Evolutionary conservation across 1,284 basidiomycete genomes (phyloP).

Genomic region (Flammula alnicola): DNA sequence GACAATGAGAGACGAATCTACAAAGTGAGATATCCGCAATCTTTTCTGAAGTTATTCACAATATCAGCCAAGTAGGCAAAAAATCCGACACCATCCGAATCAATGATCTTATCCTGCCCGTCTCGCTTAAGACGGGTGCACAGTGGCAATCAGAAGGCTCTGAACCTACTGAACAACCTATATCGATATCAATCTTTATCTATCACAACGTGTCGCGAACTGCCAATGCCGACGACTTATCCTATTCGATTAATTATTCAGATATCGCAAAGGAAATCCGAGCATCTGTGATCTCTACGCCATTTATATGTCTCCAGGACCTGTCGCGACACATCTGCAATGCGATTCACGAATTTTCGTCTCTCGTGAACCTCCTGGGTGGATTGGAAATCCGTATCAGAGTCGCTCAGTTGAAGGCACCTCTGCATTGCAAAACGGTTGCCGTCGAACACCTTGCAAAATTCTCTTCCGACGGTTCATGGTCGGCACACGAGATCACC

Average conservation of each 20-base stretch:
- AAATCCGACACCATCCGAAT: slow-evolving; percentile 48
- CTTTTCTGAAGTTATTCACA: slow-evolving; percentile 16
- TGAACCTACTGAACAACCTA: slow-evolving; percentile 50
- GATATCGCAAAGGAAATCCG: slow-evolving; percentile 40
- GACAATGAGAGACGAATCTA: not conserved
- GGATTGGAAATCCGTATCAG: slow-evolving; percentile 39
- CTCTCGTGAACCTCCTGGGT: slow-evolving; percentile 35
- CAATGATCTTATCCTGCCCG: slow-evolving; percentile 50
- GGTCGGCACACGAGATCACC: slow-evolving; percentile 27
- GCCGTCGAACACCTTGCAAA: slow-evolving; percentile 45
- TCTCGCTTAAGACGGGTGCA: slow-evolving; percentile 44
- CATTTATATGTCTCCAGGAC: slow-evolving; percentile 47
- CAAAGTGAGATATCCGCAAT: not conserved
- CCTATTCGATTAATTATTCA: slow-evolving; percentile 65
- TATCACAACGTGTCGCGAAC: slow-evolving; percentile 57
- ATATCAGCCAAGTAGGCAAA: slow-evolving; percentile 21
- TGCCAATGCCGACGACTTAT: slow-evolving; percentile 60
- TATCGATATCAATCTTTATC: slow-evolving; percentile 61
- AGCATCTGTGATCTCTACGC: slow-evolving; percentile 18
- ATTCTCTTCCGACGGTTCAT: slow-evolving; percentile 29
- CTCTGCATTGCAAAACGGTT: slow-evolving; percentile 55
- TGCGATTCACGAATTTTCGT: slow-evolving; percentile 31
- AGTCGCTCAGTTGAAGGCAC: slow-evolving; percentile 54
- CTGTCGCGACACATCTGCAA: slow-evolving; percentile 48
- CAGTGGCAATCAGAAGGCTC: slow-evolving; percentile 41